Conservation (phyloP, 2,329 filamentous ascomycete species). For the Aureobasidium namibiae region DNA sequence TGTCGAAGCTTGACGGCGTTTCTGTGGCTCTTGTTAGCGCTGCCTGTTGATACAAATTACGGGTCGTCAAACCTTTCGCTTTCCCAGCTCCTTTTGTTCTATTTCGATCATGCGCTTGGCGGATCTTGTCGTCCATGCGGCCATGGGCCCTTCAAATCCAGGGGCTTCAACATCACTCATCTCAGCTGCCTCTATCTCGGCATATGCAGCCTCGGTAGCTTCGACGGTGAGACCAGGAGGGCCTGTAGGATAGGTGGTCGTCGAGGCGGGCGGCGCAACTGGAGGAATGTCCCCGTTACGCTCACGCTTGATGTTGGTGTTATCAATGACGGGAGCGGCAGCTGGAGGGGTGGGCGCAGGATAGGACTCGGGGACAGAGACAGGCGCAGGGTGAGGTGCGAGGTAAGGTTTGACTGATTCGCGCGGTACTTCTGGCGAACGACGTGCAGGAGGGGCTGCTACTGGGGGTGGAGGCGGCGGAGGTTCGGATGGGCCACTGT, state of each 20-base stretch:
- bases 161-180: constrained; percentile 49
- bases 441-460: neutral
- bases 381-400: neutral
- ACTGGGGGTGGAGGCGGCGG: constrained; percentile 6
- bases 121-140: constrained; percentile 45
- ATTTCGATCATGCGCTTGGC: constrained; percentile 64
- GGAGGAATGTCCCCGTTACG: neutral
- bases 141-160: constrained; percentile 43
- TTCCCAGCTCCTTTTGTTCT: constrained; percentile 52
- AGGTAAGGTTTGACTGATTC: constrained; percentile 1
- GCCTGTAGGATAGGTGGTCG: constrained; percentile 22
- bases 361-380: neutral
- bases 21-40: constrained; percentile 33
- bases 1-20: constrained; percentile 50
- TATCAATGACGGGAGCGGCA: neutral
- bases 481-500: constrained; percentile 38
- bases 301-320: constrained; percentile 6
- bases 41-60: neutral
- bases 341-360: neutral
- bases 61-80: constrained; percentile 51
- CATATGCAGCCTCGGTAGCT: constrained; percentile 51
- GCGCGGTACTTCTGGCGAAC: neutral
- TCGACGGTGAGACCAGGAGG: constrained; percentile 28
- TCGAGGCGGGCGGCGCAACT: neutral
- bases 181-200: constrained; percentile 51